Conservation (phyloP, 1,284 basidiomycete genomes). For the Cryptococcus hybrid region DNA sequence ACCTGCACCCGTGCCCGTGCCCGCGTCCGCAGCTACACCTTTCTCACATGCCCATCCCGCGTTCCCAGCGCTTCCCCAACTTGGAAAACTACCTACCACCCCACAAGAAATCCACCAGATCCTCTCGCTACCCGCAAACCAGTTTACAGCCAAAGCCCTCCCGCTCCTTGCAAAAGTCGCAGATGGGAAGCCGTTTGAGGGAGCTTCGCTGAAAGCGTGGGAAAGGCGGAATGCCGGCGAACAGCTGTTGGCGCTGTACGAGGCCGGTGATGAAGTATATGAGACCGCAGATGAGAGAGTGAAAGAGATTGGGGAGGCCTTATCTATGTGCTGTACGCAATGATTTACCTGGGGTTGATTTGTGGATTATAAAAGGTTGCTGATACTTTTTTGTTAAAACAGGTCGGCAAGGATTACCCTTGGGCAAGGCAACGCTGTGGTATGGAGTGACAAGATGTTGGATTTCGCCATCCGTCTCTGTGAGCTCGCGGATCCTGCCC, state of each 20-base stretch:
- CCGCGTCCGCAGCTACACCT: not conserved
- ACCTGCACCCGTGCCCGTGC: not conserved
- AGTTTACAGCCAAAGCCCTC: constrained; percentile 2
- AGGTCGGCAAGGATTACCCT: constrained; percentile 8
- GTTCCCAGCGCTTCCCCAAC: constrained; percentile 8
- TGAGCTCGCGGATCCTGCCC: constrained; percentile 8
- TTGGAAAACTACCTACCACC: constrained; percentile 1
- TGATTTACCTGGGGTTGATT: not conserved
- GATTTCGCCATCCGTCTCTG: constrained; percentile 14
- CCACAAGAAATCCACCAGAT: constrained; percentile 5
- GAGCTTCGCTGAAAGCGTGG: constrained; percentile 3
- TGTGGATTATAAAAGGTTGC: not conserved
- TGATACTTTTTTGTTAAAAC: not conserved
- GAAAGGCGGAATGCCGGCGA: constrained; percentile 17
- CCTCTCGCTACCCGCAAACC: constrained; percentile 1
- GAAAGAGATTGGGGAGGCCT: constrained; percentile 20
- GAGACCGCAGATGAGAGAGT: constrained; percentile 16
- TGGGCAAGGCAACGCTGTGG: not conserved
- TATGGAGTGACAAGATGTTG: constrained; percentile 7
- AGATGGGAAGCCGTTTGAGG: constrained; percentile 7
- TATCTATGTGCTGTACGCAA: constrained; percentile 34
- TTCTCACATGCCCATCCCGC: constrained; percentile 10
- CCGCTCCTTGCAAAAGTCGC: constrained; percentile 7
- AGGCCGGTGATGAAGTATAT: constrained; percentile 12
- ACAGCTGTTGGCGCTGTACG: constrained; percentile 13